Percentiles rank a stretch among this genome's conserved stretches.
Conservation (phyloP, 371 early-diverging fungal genomes). For the Rhizomucor miehei region DNA sequence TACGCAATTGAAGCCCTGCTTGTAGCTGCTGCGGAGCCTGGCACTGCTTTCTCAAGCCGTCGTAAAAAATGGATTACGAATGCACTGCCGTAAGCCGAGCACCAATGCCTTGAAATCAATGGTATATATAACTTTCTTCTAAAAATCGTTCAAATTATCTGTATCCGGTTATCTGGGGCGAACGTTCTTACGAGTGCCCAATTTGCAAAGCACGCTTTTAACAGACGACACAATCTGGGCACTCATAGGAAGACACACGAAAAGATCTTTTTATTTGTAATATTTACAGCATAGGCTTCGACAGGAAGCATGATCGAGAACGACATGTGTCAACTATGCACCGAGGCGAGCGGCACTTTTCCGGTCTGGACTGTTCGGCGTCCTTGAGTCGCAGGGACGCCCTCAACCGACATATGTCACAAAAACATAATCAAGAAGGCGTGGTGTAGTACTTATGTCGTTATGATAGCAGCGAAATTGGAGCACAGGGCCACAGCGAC, state of each 20-base stretch:
- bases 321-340: conserved; percentile 71
- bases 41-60: too few species aligned
- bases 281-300: conserved; percentile 57
- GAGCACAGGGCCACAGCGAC: too few species aligned
- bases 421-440: conserved; percentile 23
- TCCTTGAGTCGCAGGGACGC: conserved; percentile 73
- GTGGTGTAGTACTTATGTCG: background rate
- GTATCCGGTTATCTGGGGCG: too few species aligned
- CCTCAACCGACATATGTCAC: conserved; percentile 46
- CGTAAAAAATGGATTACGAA: too few species aligned
- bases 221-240: conserved; percentile 72
- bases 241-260: conserved; percentile 74
- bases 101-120: too few species aligned
- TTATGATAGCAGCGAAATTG: too few species aligned
- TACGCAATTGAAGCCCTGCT: too few species aligned
- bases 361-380: conserved; percentile 55
- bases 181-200: conserved; percentile 41
- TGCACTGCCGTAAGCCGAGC: too few species aligned
- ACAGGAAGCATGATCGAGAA: conserved; percentile 70
- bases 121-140: too few species aligned
- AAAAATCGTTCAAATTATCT: too few species aligned
- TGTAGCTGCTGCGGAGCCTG: too few species aligned
- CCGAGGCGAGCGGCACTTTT: conserved; percentile 56
- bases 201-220: conserved; percentile 59
- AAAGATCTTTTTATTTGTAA: conserved; percentile 56